Base-by-base conservation (phyloP, 352 stramenopile species). In the Plasmopara muralis region DNA sequence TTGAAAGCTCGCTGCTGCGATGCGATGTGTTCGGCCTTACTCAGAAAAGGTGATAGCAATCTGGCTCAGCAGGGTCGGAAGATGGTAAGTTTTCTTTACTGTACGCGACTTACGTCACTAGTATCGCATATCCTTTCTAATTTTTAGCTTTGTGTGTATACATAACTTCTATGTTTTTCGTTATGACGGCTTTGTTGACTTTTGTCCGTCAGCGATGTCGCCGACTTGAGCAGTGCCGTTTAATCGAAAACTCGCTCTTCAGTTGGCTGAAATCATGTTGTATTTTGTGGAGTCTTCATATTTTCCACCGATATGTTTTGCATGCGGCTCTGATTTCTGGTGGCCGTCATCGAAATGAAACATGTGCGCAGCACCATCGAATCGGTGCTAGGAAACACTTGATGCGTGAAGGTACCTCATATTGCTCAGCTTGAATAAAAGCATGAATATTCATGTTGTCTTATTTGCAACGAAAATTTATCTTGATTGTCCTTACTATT, bases 281-380 rank as follows among this genome's bases (percentile, higher is more conserved):
- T 25, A 25, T 25, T 1, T 25, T 25, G 20, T 25, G 20, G 20
- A 25, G 20, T 25, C 20, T 25, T 25, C 1, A 25, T 25, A 3
- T 25, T 25, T 25, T 25, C 20, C 20, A 25, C 20, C 20, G 20
- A 25, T 25, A 25, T 25, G 31, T 35, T 35, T 35, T 35, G 4
- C 15, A 5, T 47, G 43, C 14, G 42, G 57, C 47, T 54, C 53
- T 62, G 52, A 16, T 66, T 62, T 66, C 46, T 34, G 37, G 43
- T 37, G 18, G 53, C 58, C 54, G 48, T 42, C 50, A 15, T 41
- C 15, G 46, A 60, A 47, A 60, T 52, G 50, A 62, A 68, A 37
- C 45, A 53, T 42, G 47, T 56, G 52, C 53, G 44, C n/a, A 20
- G 14, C n/a, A 31, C 39, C 45, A 55, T 58, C 47, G 20, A 25